These are phyloP conservation scores for Oropetium thomaeum DNA, from an alignment of 176 grass and related monocot species.

Conservation along the genomic window DNA sequence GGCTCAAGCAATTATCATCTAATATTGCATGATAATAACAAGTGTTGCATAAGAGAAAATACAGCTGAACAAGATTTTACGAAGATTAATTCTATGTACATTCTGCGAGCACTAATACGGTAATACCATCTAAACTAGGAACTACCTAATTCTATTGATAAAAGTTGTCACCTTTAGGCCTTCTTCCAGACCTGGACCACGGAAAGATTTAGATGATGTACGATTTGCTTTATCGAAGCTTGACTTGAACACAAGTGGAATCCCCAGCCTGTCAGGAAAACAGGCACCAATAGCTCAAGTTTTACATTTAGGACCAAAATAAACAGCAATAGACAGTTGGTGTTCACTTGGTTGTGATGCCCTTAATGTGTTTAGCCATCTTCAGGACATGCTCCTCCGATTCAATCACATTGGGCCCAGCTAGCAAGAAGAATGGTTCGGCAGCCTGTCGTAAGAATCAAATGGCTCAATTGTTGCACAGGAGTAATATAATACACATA, in stretches of 20 bases:
- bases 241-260: constrained; percentile 89
- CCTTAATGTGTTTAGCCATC: constrained; percentile 89
- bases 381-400: constrained; percentile 85
- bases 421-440: constrained; percentile 87
- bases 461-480: too few relatives aligned
- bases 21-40: too few relatives aligned
- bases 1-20: too few relatives aligned
- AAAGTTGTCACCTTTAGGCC: constrained; percentile 61
- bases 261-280: constrained; percentile 56
- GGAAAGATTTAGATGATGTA: constrained; percentile 89
- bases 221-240: constrained; percentile 99
- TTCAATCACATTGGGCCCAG: constrained; percentile 91
- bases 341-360: constrained; percentile 65
- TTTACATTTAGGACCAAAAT: not conserved
- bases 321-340: not conserved
- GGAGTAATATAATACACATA: too few relatives aligned
- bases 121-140: not conserved
- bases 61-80: not conserved
- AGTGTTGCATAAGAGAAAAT: not conserved
- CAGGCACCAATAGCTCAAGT: not conserved
- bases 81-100: too few relatives aligned
- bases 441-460: constrained; percentile 56
- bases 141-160: not conserved
- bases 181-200: constrained; percentile 89
- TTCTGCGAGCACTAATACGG: not conserved